Conservation (phyloP, 495 filamentous ascomycete species). For the Beverwykella pulmonaria region DNA sequence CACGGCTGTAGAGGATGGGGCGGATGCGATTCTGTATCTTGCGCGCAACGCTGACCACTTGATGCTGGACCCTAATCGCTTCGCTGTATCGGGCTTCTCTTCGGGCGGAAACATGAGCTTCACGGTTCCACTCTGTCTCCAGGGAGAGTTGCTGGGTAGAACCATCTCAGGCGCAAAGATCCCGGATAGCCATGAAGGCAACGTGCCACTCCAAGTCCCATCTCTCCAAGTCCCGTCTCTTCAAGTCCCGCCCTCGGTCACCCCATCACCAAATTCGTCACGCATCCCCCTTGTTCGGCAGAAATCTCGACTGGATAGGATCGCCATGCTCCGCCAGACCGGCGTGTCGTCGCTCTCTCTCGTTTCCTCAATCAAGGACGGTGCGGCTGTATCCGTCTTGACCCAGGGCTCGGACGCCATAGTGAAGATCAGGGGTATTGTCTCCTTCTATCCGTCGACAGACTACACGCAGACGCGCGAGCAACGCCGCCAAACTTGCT, state of each 20-base stretch:
- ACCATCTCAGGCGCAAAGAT: conserved; percentile 22
- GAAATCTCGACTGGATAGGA: conserved; percentile 26
- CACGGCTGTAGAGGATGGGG: conserved; percentile 52
- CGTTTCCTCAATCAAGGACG: conserved; percentile 30
- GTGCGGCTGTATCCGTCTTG: conserved; percentile 17
- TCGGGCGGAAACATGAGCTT: conserved; percentile 86
- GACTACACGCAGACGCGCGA: conserved; percentile 79
- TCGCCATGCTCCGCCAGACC: conserved; percentile 34
- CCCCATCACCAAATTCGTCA: conserved; percentile 20
- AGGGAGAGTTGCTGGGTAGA: conserved; percentile 46
- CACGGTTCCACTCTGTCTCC: conserved; percentile 72
- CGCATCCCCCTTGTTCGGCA: conserved; percentile 24
- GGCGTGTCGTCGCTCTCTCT: conserved; percentile 31
- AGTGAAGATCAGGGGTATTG: conserved; percentile 57
- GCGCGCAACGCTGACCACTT: conserved; percentile 49
- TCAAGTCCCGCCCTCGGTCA: background rate
- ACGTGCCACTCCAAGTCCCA: background rate
- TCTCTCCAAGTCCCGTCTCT: background rate
- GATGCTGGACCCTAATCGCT: conserved; percentile 59
- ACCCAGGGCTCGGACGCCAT: conserved; percentile 38
- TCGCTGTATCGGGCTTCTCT: conserved; percentile 82
- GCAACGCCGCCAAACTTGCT: conserved; percentile 66
- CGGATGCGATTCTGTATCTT: conserved; percentile 48
- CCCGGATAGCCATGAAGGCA: conserved; percentile 9
- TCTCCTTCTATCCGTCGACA: conserved; percentile 81